Base-by-base conservation (phyloP, 2,329 filamentous ascomycete species). In the Cladosporium sp. region DNA sequence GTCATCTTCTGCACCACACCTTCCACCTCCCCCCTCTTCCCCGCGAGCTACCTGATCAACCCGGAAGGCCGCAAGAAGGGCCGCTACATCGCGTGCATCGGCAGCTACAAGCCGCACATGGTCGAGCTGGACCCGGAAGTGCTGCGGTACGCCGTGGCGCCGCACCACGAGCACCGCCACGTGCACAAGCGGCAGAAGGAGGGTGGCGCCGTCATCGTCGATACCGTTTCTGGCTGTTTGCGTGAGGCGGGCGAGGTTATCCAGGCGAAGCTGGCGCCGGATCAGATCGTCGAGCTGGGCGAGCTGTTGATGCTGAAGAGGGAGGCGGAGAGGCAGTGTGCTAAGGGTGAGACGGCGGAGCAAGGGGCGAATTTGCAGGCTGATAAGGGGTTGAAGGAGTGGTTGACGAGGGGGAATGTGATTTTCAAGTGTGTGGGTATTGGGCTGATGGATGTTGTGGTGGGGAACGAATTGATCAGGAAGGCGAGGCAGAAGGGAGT, bases 1-100 rank as follows among this genome's bases (percentile, higher is more conserved):
- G 85, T 88, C 8, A 86, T 97, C 32, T 93, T 95, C 71, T 92
- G 89, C 71, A 95, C 89, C 58, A 96, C 90, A 1, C 89, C 91
- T 0, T 86, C 84, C 1, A 79, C 77, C 0, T 74, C 79, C 29
- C 86, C 88, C 1, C 73, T 96, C 1, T 97, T 96, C 63, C 86
- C 91, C 0, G 74, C 78, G 0, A 70, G 77, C 9, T 83, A 88
- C 54, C 75, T 96, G 44, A 95, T 88, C 0, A 86, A 79, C 50
- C 77, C 80, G 6, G 84, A 88, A 58, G 86, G 83, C 0, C 71
- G 85, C 24, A 80, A 78, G 57, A 88, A 88, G 64, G 85, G 86
- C 2, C 70, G 87, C 20, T 76, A 91, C 58, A 80, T 92, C 45
- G 78, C 87, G 1, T 85, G 85, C 0, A 81, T 91, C 39, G 88